These are phyloP conservation scores for Selaginella moellendorffii DNA, from an alignment of 75 land plant genomes.

Conservation along the genomic window DNA sequence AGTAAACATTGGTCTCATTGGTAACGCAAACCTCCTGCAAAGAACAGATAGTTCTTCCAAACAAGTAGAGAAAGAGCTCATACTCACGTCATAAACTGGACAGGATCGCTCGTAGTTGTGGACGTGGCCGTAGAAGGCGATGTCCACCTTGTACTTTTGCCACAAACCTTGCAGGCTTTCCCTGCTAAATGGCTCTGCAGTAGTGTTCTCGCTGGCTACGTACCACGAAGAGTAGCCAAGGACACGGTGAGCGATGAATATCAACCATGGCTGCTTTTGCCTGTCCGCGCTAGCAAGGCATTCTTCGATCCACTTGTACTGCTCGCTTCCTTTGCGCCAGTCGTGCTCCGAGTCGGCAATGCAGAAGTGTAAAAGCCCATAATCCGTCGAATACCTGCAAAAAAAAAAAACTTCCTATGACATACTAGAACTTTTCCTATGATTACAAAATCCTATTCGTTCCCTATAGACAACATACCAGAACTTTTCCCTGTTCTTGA, in stretches of 20 bases:
- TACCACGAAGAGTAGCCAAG: conserved; percentile 76
- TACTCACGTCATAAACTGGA: conserved; percentile 71
- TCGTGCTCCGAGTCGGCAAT: conserved; percentile 85
- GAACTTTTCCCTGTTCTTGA: conserved; percentile 59
- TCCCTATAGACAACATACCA: too few relatives aligned
- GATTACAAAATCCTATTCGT: too few relatives aligned
- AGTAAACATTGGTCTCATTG: conserved; percentile 39
- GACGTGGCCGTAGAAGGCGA: conserved; percentile 83
- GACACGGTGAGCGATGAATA: conserved; percentile 84
- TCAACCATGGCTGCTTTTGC: conserved; percentile 91
- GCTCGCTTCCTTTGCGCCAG: conserved; percentile 88
- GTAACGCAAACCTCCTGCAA: conserved; percentile 61
- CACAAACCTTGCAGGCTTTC: conserved; percentile 74
- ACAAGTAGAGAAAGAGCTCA: background rate
- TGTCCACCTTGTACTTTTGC: conserved; percentile 95
- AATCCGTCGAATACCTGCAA: conserved; percentile 70
- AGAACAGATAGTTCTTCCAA: background rate
- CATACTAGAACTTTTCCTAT: too few relatives aligned
- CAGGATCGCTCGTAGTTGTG: conserved; percentile 91
- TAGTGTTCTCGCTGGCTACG: conserved; percentile 46
- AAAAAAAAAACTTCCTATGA: too few relatives aligned
- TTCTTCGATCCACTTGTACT: conserved; percentile 69
- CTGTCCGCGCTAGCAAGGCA: conserved; percentile 76
- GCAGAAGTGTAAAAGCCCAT: conserved; percentile 88
- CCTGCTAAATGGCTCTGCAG: conserved; percentile 86